Base-by-base conservation (phyloP, 805 yeast species). In the Myxozyma mucilagina region DNA sequence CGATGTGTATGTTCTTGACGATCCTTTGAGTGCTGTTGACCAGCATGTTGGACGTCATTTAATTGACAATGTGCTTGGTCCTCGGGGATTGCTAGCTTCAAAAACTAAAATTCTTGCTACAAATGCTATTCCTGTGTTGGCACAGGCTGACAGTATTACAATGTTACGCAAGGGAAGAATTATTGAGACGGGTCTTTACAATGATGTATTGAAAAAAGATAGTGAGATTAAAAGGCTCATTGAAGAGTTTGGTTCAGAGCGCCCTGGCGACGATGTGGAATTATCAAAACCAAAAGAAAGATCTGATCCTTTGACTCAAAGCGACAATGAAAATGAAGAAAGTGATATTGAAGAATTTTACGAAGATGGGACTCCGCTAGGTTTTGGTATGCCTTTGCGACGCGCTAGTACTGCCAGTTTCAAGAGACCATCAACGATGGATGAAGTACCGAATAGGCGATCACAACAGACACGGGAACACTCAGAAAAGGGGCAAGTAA, bases 11-110 rank as follows among this genome's bases (percentile, higher is more conserved):
- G 76, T 93, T 39, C 76, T 93, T 63, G 99, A 93, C 73, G 99
- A 94, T 74, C 90, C 96, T 10, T 80, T 93, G 59, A 87, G 96
- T 72, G 99, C 99, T 16, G 99, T 93, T 42, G 99, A 93, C 75
- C 97, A 91, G 68, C 98, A 93, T 73, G 99, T 93, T 65, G 93
- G 97, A 9, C 84, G 83, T 66, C 96, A 90, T 71, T 78, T 93
- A 67, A 85, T 88, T 65, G 86, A 85, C 66, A 85, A 87, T 70
- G 97, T 92, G 13, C 78, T 92, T 59, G 94, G 97, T 16, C 85
- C 89, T 11, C 75, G 81, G 34, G 97, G 97, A 57, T 77, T 92
- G 66, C 77, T 92, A 68, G 82, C 83, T 41, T 69, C 87, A 31
- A 90, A 89, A 74, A 83, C 94, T 65, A 86, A 84, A 69, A 78